Evolutionary conservation across 2,329 filamentous ascomycete species (phyloP), one percentile per base, ranked within the genome.

Genomic region (Colletotrichum sp.): DNA sequence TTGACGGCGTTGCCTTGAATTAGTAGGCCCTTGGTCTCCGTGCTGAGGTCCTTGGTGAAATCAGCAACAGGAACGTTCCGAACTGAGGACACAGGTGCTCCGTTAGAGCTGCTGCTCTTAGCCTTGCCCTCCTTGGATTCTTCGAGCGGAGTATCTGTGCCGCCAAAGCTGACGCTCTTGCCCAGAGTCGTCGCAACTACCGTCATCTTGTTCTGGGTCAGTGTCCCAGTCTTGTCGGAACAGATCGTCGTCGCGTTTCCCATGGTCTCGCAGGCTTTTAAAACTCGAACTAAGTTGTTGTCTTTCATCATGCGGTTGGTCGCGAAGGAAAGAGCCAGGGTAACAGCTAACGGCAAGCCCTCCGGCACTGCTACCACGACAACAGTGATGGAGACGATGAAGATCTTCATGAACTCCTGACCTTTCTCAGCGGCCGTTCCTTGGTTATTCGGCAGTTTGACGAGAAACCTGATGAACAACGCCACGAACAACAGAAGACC

Each of bases 401-500:
- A 90, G 67, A 92, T 90, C 26, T 88, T 86, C 75, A 93, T 83
- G 81, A 93, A 93, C 44, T 88, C 82, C 79, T 92, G 90, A 5
- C 90, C 92, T 81, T 93, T 94, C 44, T 90, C 82, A 3, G 89
- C 86, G 2, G 91, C 86, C 0, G 85, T 84, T 0, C 79, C 83
- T 28, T 80, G 67, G 78, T 90, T 92, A 26, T 85, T 80, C 5
- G 90, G 89, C 8, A 96, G 87, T 21, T 89, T 84, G 34, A 90
- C 93, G 26, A 94, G 84, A 81, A 96, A 96, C 80, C 95, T 94
- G 87, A 96, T 95, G 80, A 96, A 92, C 9, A 96, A 87, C 8
- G 96, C 93, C 66, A 95, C 86, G 81, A 96, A 96, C n/a, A 96
- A 88, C 12, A 96, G 84, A 18, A 95, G 85, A 70, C 94, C 95